Evolutionary conservation across 2,329 filamentous ascomycete genomes (phyloP), one percentile per base, ranked within the genome.

Genomic region (Dothistroma pini): DNA sequence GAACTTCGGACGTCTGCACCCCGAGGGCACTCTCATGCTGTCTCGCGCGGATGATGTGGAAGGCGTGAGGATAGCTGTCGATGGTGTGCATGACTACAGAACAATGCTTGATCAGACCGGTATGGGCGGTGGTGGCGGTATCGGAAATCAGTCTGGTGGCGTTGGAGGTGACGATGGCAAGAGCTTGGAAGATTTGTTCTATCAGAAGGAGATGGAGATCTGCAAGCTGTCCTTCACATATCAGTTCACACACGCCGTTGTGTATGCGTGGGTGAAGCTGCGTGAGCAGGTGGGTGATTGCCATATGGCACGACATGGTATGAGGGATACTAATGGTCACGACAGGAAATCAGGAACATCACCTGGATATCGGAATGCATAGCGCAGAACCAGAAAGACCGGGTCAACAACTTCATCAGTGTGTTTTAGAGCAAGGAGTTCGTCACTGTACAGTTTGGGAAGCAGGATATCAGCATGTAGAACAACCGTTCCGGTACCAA

Each of bases 351-450:
- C 71, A 90, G 95, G 68, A 99, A 99, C 79, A 96, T 99, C 73
- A 97, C 95, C 56, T 99, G 95, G 95, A 99, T 99, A 77, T 89
- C 95, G 22, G 95, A 99, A 79, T 99, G 95, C 80, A 99, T 99
- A 84, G 95, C 95, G 59, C 95, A 99, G 80, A 97, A 96, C 81
- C 95, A 99, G 79, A 99, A 99, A 82, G 95, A 99, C 78, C 87
- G 95, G 75, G 97, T 99, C 75, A 90, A 91, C 70, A 99, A 97
- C 80, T 99, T 96, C 79, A 99, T 99, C 76, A 96, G 92, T 78
- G 95, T 97, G 64, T 96, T 99, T 79, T 96, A 63, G 61, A 57
- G 44, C 34, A 47, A 41, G 41, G 57, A 32, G 29, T 54, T 54
- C 19, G 2, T 16, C 16, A 31, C 6, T 53, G 51, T 53, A 53